A percentile compares a stretch with the other conserved stretches of the same genome.
phyloP scores from a whole-genome alignment of 2,329 filamentous ascomycete species.

The Neodidymelliopsis sp. region DNA sequence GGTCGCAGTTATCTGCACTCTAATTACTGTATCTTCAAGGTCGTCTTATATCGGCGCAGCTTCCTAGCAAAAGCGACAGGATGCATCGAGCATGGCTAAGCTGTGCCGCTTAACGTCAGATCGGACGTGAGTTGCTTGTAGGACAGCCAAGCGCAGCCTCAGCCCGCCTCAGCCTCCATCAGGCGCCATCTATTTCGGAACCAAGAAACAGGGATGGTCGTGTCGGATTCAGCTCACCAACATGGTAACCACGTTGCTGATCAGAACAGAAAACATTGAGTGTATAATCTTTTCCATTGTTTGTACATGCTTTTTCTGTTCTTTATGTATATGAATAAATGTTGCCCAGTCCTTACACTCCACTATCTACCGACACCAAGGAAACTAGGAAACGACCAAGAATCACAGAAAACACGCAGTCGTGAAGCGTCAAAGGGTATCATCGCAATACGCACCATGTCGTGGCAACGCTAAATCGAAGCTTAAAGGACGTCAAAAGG shows the following conservation, averaged over 20 bases:
- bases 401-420: slow-evolving; percentile 8
- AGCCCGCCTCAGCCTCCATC: slow-evolving; percentile 40
- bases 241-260: not conserved
- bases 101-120: slow-evolving; percentile 26
- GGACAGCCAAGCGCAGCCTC: slow-evolving; percentile 27
- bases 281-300: slow-evolving; percentile 16
- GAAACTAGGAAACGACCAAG: slow-evolving; percentile 18
- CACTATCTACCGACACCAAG: slow-evolving; percentile 19
- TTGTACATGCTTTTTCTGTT: slow-evolving; percentile 25
- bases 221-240: not conserved
- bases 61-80: slow-evolving; percentile 29
- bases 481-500: slow-evolving; percentile 2
- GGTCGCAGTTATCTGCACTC: not conserved
- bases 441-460: slow-evolving; percentile 32
- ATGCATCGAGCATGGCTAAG: slow-evolving; percentile 33
- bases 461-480: slow-evolving; percentile 13
- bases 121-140: slow-evolving; percentile 16
- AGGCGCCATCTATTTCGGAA: slow-evolving; percentile 14
- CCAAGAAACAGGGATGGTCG: not conserved
- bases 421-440: slow-evolving; percentile 34
- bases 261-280: not conserved
- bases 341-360: not conserved
- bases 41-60: slow-evolving; percentile 44
- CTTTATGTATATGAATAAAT: slow-evolving; percentile 7
- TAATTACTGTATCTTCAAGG: slow-evolving; percentile 37